Evolutionary conservation across 2,329 filamentous ascomycete species (phyloP), one percentile per base, ranked within the genome.

Genomic region (Hypoxylon sp.): DNA sequence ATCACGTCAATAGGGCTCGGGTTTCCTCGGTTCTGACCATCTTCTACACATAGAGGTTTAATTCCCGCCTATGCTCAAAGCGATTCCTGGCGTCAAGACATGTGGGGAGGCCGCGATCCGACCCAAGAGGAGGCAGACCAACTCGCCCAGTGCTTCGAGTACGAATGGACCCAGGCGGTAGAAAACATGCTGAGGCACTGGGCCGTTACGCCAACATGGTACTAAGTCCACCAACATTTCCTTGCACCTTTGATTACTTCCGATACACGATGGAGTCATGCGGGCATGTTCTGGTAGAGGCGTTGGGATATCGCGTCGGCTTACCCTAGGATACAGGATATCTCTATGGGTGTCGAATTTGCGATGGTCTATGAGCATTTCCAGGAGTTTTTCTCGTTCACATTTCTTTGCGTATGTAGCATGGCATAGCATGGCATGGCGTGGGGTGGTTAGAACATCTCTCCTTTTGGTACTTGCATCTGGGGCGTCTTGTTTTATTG

Each of bases 131-230:
- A 88, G 55, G 78, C 85, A 0, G 74, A 80, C 3, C 81, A 86
- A 70, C 79, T 92, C 26, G 79, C 85, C 1, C 78, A 76, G 29
- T 88, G 84, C 50, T 89, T 90, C 69, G 79, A 83, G 63, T 78
- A 78, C 20, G 88, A 91, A 72, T 92, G 89, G 89, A 83, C 78
- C 24, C 77, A 77, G 62, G 89, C 88, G 1, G 74, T 91, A 21
- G 76, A 81, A 29, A 83, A 83, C 52, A 86, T 92, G 85, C 75
- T 92, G 58, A 76, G 84, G 52, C 87, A 91, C 69, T 92, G 89
- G 89, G 76, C 83, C 8, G 74, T 75, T 1, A 76, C 85, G 4
- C 88, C 88, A 3, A 83, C 81, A 4, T 82, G 81, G 76, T 81
- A 78, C 58, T 83, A 61, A 76, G 40, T 35, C 37, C 7, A 48